A percentile compares a stretch with the other conserved stretches of the same genome.
Conservation (phyloP, 805 yeast species). For the Starmera dryadoides region DNA sequence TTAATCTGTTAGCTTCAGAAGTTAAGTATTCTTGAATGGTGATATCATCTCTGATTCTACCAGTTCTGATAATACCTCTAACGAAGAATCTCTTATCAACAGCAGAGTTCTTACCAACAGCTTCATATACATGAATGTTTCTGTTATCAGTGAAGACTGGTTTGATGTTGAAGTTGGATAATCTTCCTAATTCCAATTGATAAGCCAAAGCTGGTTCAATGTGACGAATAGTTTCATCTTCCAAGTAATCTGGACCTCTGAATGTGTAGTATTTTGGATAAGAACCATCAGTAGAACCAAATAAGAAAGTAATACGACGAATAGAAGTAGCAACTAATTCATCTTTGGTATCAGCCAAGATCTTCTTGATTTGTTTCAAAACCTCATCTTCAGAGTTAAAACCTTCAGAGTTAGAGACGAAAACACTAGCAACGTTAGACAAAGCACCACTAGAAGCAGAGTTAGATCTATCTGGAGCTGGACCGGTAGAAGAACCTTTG, state of each 20-base stretch:
- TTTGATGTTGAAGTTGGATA: slow-evolving; percentile 90
- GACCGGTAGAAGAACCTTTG: slow-evolving; percentile 30
- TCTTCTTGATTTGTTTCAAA: slow-evolving; percentile 52
- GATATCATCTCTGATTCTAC: slow-evolving; percentile 87
- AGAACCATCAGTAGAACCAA: slow-evolving; percentile 76
- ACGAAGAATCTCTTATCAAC: slow-evolving; percentile 94
- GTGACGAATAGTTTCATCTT: slow-evolving; percentile 92
- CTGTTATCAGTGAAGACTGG: slow-evolving; percentile 95
- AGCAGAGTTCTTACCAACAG: slow-evolving; percentile 87
- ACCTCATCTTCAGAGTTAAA: slow-evolving; percentile 64
- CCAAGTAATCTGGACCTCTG: slow-evolving; percentile 78
- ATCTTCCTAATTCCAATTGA: slow-evolving; percentile 91
- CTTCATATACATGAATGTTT: slow-evolving; percentile 96
- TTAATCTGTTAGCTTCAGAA: slow-evolving; percentile 92
- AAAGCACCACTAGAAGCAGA: slow-evolving; percentile 30
- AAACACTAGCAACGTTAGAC: slow-evolving; percentile 78
- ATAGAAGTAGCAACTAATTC: slow-evolving; percentile 66
- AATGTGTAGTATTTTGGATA: slow-evolving; percentile 96
- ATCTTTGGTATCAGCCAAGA: slow-evolving; percentile 59
- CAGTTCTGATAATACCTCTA: slow-evolving; percentile 95
- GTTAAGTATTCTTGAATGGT: slow-evolving; percentile 90
- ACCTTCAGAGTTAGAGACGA: slow-evolving; percentile 69
- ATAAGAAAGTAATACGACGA: slow-evolving; percentile 89
- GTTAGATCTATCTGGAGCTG: slow-evolving; percentile 42
- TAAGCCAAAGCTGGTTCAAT: slow-evolving; percentile 97